Conservation (phyloP, 2,329 filamentous ascomycete genomes). For the Hysterium pulicare region DNA sequence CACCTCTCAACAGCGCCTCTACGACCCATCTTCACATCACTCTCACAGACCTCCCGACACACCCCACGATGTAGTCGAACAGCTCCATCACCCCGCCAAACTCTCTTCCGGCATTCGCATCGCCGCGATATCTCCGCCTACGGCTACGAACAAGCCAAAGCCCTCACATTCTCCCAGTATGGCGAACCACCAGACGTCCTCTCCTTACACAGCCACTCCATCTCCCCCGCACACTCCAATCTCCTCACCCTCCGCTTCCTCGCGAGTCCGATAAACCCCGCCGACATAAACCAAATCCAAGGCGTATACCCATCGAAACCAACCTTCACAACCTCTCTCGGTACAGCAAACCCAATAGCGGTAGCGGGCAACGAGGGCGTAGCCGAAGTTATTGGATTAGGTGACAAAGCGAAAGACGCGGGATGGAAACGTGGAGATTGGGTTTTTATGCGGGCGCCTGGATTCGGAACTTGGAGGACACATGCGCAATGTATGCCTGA, state of each 20-base stretch:
- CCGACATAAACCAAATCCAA: conserved; percentile 97
- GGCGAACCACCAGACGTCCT: conserved; percentile 72
- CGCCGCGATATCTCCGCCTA: conserved; percentile 57
- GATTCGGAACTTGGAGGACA: conserved; percentile 92
- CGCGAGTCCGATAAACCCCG: conserved; percentile 89
- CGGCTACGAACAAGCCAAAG: conserved; percentile 81
- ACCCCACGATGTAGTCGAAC: neutral
- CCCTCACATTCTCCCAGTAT: conserved; percentile 70
- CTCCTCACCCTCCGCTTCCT: conserved; percentile 80
- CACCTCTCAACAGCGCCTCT: neutral
- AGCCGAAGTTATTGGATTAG: conserved; percentile 77
- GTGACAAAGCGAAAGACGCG: conserved; percentile 52
- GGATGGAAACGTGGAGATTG: conserved; percentile 76
- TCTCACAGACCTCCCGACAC: neutral
- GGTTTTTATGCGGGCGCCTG: conserved; percentile 81
- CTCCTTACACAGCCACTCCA: conserved; percentile 70
- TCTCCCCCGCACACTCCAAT: conserved; percentile 68
- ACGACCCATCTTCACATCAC: neutral
- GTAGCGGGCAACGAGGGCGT: conserved; percentile 89
- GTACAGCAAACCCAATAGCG: conserved; percentile 71
- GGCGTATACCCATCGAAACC: conserved; percentile 90
- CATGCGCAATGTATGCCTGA: conserved; percentile 67
- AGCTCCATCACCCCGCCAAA: conserved; percentile 4
- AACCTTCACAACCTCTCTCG: conserved; percentile 69
- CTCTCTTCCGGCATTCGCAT: conserved; percentile 15